A percentile compares a stretch with the other conserved stretches of the same genome.
Conservation (phyloP, 169 alveolate genomes). For the Plasmodium gaboni region DNA sequence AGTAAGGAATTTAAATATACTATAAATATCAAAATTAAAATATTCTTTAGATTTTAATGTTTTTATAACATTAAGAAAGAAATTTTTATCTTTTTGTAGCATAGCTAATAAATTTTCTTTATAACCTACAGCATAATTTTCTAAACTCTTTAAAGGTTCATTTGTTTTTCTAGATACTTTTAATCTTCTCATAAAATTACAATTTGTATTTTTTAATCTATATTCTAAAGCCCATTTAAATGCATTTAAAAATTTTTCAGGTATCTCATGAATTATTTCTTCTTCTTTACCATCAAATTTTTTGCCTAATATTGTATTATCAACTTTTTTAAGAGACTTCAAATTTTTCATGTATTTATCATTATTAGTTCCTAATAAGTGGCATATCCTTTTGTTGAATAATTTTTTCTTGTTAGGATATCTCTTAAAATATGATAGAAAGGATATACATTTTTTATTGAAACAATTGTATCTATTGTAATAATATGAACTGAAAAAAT, state of each 20-base stretch:
- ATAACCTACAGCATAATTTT: conserved; percentile 74
- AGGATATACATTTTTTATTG: no score
- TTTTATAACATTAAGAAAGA: conserved; percentile 50
- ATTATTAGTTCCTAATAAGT: background rate
- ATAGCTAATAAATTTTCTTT: conserved; percentile 70
- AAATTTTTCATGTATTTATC: conserved; percentile 34
- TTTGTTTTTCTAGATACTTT: conserved; percentile 68
- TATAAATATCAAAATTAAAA: conserved; percentile 75
- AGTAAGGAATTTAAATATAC: conserved; percentile 52
- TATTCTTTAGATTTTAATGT: conserved; percentile 68
- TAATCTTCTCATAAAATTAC: conserved; percentile 64
- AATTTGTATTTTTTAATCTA: conserved; percentile 57
- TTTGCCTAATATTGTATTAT: conserved; percentile 58
- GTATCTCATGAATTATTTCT: conserved; percentile 39
- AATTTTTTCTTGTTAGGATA: no score
- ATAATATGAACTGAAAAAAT: no score
- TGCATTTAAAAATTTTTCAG: conserved; percentile 54
- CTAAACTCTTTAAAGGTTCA: conserved; percentile 33
- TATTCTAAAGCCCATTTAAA: conserved; percentile 76
- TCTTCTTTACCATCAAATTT: conserved; percentile 44
- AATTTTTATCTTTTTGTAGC: conserved; percentile 68
- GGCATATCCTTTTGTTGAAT: background rate
- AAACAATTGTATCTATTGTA: no score
- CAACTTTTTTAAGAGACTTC: conserved; percentile 53
- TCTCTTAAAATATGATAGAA: no score